These are phyloP conservation scores for Picea sitchensis DNA, from an alignment of 75 land plant genomes.

Conservation along the genomic window DNA sequence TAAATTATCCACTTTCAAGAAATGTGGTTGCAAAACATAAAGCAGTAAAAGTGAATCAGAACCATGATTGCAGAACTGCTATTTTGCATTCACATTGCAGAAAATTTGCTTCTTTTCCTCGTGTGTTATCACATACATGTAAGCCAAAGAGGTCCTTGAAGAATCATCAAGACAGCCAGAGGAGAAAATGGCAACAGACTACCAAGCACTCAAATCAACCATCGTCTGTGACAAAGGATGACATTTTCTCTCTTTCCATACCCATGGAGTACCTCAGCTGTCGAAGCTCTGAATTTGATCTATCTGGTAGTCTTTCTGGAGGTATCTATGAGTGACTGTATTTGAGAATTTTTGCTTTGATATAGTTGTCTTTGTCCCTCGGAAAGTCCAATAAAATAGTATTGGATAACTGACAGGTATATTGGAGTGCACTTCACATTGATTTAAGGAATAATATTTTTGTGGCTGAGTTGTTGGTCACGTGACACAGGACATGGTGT, in stretches of 20 bases:
- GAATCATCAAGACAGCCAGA: not conserved
- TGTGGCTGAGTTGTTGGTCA: not conserved
- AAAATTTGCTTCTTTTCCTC: not conserved
- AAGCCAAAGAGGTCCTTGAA: slow-evolving; percentile 2
- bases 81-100: not conserved
- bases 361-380: not conserved
- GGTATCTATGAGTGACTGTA: not conserved
- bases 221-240: not conserved
- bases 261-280: slow-evolving; percentile 8
- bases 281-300: not conserved
- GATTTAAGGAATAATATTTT: not conserved
- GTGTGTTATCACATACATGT: not conserved
- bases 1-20: not conserved
- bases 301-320: not conserved
- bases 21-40: not conserved
- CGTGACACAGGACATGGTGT: not conserved
- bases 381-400: not conserved
- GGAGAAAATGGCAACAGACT: not conserved
- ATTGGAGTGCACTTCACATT: not conserved
- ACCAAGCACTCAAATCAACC: not conserved
- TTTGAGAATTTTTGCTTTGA: not conserved
- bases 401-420: not conserved
- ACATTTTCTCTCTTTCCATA: slow-evolving; percentile 9
- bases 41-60: not conserved
- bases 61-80: not conserved